Conservation (phyloP, 768 basidiomycete genomes). For the Macrolepiota dolichaula region DNA sequence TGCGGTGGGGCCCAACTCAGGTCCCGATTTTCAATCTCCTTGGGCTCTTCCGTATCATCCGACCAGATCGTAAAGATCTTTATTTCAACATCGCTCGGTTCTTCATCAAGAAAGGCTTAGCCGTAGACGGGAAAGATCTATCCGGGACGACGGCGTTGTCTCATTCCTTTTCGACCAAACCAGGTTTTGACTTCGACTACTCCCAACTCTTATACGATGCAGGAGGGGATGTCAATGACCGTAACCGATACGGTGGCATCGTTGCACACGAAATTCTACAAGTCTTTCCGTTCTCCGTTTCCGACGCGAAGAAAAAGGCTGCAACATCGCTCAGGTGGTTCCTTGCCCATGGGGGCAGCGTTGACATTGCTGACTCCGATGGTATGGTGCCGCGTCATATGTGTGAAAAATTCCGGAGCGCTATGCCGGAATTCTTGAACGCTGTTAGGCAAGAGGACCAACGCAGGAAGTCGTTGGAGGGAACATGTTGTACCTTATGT, state of each 20-base stretch:
- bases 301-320: slow-evolving; percentile 20
- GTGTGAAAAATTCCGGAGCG: slow-evolving; percentile 10
- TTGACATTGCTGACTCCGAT: slow-evolving; percentile 36
- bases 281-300: slow-evolving; percentile 23
- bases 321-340: slow-evolving; percentile 32
- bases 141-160: slow-evolving; percentile 39
- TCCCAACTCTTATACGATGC: slow-evolving; percentile 39
- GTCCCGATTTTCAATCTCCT: slow-evolving; percentile 37
- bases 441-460: slow-evolving; percentile 28
- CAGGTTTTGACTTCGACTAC: slow-evolving; percentile 36
- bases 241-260: slow-evolving; percentile 37
- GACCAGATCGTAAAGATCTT: slow-evolving; percentile 15
- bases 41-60: slow-evolving; percentile 25
- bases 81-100: slow-evolving; percentile 31
- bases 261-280: slow-evolving; percentile 35
- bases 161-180: slow-evolving; percentile 39
- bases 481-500: slow-evolving; percentile 31
- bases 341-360: slow-evolving; percentile 38
- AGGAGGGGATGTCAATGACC: slow-evolving; percentile 36
- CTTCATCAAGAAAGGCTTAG: slow-evolving; percentile 28
- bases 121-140: slow-evolving; percentile 34
- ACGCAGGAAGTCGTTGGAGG: slow-evolving; percentile 22
- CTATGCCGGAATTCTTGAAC: slow-evolving; percentile 13
- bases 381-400: slow-evolving; percentile 26
- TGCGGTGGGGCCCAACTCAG: slow-evolving; percentile 38